Percentiles rank a stretch among this genome's conserved stretches.
phyloP scores from a whole-genome alignment of 2,329 filamentous ascomycete genomes.

The Scolecobasidium constrictum region DNA sequence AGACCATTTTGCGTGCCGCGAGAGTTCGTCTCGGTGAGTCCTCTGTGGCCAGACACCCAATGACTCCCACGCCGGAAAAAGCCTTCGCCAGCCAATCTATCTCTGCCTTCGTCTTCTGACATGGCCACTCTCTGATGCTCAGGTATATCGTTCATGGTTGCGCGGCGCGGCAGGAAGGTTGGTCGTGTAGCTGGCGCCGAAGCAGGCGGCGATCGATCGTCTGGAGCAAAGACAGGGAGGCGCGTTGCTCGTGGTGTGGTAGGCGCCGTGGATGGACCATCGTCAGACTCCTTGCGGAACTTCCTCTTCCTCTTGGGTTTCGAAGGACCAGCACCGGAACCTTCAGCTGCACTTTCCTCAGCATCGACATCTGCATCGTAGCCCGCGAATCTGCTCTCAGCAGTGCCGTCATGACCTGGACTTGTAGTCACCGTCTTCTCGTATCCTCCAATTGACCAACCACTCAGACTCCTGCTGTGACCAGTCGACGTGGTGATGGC shows the following conservation, averaged over 20 bases:
- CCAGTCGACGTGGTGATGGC: conserved; percentile 47
- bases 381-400: not conserved
- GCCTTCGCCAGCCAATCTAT: conserved; percentile 31
- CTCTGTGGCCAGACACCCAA: conserved; percentile 29
- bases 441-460: conserved; percentile 27
- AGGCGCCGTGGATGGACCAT: conserved; percentile 52
- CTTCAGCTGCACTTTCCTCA: conserved; percentile 77
- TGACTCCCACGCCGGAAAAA: conserved; percentile 30
- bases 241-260: conserved; percentile 46
- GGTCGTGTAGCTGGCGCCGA: conserved; percentile 19
- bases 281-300: conserved; percentile 32
- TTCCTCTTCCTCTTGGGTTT: conserved; percentile 4
- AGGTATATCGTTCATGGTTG: conserved; percentile 37
- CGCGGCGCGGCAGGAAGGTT: conserved; percentile 44
- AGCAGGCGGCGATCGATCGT: conserved; percentile 25
- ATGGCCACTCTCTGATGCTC: conserved; percentile 35
- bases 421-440: conserved; percentile 45
- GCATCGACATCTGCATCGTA: conserved; percentile 64
- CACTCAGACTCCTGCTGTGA: conserved; percentile 40
- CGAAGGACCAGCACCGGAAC: conserved; percentile 23
- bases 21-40: conserved; percentile 30
- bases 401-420: conserved; percentile 36
- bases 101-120: conserved; percentile 40
- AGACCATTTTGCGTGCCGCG: too few relatives aligned
- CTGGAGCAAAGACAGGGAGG: conserved; percentile 36